Percentiles rank a stretch among this genome's conserved stretches.
Evolutionary conservation across 1,284 basidiomycete species (phyloP).

Genomic region (Pseudozyma thailandica): DNA sequence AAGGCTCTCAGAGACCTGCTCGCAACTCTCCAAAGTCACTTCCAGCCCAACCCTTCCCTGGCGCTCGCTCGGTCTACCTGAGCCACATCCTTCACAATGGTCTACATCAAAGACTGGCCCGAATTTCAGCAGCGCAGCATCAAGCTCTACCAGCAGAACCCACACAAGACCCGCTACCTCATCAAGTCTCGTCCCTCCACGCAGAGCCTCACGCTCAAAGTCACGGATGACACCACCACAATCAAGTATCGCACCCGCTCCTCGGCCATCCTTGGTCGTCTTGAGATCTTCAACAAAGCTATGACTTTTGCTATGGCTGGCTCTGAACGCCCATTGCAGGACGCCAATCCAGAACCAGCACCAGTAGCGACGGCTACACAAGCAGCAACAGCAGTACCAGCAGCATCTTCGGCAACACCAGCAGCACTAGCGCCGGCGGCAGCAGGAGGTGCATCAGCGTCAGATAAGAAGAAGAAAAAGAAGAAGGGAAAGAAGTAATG

Average conservation of each 20-base stretch:
- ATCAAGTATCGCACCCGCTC: slow-evolving; percentile 94
- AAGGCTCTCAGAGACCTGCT: too few relatives aligned
- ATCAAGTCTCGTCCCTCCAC: slow-evolving; percentile 52
- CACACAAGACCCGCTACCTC: slow-evolving; percentile 54
- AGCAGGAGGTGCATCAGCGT: slow-evolving; percentile 9
- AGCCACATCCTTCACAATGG: slow-evolving; percentile 32
- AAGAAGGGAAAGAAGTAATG: slow-evolving; percentile 49
- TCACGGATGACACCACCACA: slow-evolving; percentile 57
- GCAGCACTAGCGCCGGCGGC: slow-evolving; percentile 8
- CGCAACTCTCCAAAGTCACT: too few relatives aligned
- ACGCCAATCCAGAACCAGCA: slow-evolving; percentile 32
- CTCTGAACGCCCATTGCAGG: slow-evolving; percentile 21
- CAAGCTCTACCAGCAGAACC: slow-evolving; percentile 47
- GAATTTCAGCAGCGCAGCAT: slow-evolving; percentile 56
- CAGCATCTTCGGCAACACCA: slow-evolving; percentile 7
- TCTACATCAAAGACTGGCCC: slow-evolving; percentile 60
- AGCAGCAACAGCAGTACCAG: slow-evolving; percentile 3
- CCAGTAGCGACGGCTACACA: not conserved
- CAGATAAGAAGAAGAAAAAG: slow-evolving; percentile 53
- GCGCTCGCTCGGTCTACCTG: not conserved
- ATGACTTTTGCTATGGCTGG: slow-evolving; percentile 79
- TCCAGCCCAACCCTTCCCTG: too few relatives aligned
- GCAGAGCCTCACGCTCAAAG: slow-evolving; percentile 56
- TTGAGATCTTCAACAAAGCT: slow-evolving; percentile 86
- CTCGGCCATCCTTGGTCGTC: slow-evolving; percentile 90